These are phyloP conservation scores for Diospyros kaki DNA, from an alignment of 148 eudicot species.

Conservation along the genomic window DNA sequence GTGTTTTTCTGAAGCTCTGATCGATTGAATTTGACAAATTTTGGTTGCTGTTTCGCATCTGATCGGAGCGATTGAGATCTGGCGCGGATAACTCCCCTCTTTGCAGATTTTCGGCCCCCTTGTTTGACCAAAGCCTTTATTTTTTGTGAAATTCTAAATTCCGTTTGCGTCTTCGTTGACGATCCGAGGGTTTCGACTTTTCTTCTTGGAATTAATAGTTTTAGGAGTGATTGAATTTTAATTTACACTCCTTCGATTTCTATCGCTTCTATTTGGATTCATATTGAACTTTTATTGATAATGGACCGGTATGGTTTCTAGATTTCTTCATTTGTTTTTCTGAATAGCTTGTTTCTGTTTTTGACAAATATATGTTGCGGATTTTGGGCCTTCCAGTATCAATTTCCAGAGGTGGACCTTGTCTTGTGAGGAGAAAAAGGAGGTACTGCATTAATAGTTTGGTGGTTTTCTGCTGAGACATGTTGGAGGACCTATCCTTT, in stretches of 20 bases:
- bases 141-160: constrained; percentile 20
- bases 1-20: neutral
- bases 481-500: constrained; percentile 69
- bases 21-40: neutral
- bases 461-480: constrained; percentile 24
- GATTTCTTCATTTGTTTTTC: neutral
- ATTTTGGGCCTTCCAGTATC: constrained; percentile 8
- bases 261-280: constrained; percentile 17
- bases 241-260: constrained; percentile 7
- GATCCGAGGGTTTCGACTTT: constrained; percentile 12
- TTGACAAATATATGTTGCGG: neutral
- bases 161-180: constrained; percentile 17
- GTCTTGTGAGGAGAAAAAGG: constrained; percentile 3
- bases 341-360: neutral
- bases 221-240: constrained; percentile 17
- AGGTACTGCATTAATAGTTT: constrained; percentile 11
- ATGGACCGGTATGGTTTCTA: neutral
- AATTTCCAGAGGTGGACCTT: constrained; percentile 16
- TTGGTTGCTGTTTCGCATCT: constrained; percentile 8
- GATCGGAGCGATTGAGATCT: constrained; percentile 42
- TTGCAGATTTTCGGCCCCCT: neutral
- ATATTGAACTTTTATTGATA: constrained; percentile 3
- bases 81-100: constrained; percentile 9
- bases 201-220: constrained; percentile 9
- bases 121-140: constrained; percentile 17